A percentile compares a stretch with the other conserved stretches of the same genome.
Evolutionary conservation across 768 basidiomycete genomes (phyloP).

Genomic region (Mycena epipterygia): DNA sequence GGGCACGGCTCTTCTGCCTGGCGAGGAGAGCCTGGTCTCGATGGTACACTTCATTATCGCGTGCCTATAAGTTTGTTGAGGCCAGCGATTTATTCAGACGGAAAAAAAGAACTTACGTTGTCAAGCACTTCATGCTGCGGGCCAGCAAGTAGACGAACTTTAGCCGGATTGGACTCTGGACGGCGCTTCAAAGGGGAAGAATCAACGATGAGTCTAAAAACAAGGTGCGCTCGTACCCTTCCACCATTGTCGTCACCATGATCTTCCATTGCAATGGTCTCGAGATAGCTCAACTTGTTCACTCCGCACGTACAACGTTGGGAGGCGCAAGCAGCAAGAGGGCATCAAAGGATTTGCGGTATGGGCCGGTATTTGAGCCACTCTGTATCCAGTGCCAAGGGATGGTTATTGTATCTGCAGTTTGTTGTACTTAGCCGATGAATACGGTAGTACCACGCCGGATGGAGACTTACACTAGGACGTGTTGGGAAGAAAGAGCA

Average conservation of each 20-base stretch:
- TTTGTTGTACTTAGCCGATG: no score
- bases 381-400: no score
- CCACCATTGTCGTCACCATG: background rate
- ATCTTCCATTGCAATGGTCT: background rate
- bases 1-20: constrained; percentile 1
- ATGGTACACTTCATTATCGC: background rate
- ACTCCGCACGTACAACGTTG: constrained; percentile 27
- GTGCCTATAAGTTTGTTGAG: constrained; percentile 9
- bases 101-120: constrained; percentile 2
- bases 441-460: background rate
- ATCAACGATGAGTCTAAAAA: constrained; percentile 7
- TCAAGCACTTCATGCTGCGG: constrained; percentile 1
- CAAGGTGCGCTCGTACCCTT: constrained; percentile 7
- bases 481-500: background rate
- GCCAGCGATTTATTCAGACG: background rate
- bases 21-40: constrained; percentile 6
- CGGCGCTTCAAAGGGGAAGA: constrained; percentile 15
- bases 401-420: constrained; percentile 7
- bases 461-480: background rate
- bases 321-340: no score
- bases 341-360: no score
- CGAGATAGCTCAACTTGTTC: constrained; percentile 7
- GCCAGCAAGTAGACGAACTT: constrained; percentile 15
- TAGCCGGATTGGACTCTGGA: background rate
- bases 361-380: no score